These are phyloP conservation scores for Fragaria vesca DNA, from an alignment of 306 rosid genomes.

Conservation along the genomic window DNA sequence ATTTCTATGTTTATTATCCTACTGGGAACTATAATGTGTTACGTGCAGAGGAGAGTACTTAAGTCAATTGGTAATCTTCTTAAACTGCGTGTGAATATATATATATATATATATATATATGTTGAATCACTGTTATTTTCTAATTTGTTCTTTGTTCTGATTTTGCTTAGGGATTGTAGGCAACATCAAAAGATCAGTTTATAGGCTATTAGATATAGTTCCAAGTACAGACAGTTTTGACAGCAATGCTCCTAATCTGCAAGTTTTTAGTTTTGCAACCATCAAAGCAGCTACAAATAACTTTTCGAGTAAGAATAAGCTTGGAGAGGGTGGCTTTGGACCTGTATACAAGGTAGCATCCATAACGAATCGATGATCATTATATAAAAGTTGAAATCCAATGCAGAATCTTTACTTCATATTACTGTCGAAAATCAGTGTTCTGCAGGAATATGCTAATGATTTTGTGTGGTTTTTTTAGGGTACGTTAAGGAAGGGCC, in stretches of 20 bases:
- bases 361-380: too few relatives aligned
- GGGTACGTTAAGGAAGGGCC: too few relatives aligned
- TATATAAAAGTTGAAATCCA: too few relatives aligned
- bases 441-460: too few relatives aligned
- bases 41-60: neutral
- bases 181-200: neutral
- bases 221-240: conserved; percentile 11
- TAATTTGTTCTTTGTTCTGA: neutral
- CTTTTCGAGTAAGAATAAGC: too few relatives aligned
- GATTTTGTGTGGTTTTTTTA: too few relatives aligned
- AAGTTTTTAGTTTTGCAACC: conserved; percentile 36
- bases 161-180: neutral
- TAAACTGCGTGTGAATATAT: neutral
- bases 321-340: too few relatives aligned
- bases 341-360: too few relatives aligned
- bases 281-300: conserved; percentile 12
- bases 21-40: neutral
- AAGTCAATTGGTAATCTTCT: neutral
- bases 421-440: too few relatives aligned
- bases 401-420: too few relatives aligned
- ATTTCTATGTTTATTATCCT: neutral
- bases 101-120: neutral
- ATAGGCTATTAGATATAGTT: neutral
- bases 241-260: conserved; percentile 29
- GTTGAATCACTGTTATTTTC: too few relatives aligned